Base-by-base conservation (phyloP, 2,329 filamentous ascomycete genomes). In the Penicillium sclerotiorum region DNA sequence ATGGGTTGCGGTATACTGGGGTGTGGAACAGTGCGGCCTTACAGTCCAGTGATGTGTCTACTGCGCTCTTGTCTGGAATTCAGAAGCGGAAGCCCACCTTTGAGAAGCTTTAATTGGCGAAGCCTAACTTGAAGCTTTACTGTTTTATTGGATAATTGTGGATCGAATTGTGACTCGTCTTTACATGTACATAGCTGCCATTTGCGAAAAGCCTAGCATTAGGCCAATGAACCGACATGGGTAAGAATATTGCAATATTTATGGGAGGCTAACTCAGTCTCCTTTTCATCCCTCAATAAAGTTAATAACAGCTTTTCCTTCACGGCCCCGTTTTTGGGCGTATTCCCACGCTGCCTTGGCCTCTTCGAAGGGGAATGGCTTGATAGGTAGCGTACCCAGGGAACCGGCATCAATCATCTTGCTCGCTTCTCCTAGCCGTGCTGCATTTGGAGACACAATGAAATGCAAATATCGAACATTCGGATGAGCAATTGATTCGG, bases 21-120 rank as follows among this genome's bases (percentile, higher is more conserved):
- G 80, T 94, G 1, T 96, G 92, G 93, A 97, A 97, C 66, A 82
- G 84, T 60, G 88, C 85, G 2, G 88, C 89, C 64, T 67, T 96
- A 61, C 92, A 96, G 76, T 88, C 89, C 6, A 76, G 78, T 45
- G 93, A 97, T 76, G 80, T 96, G 36, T 75, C 83, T 64, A 76
- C 80, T 51, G 90, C 92, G 1, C 77, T 96, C 67, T 66, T 88
- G 67, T 89, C 88, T 32, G 88, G 88, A 8, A 68, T 96, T 56
- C 80, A 88, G 71, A 95, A 88, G 80, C 86, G 79, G 58, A 92
- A 83, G 66, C 87, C 90, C 11, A 88, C 77, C 15, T 97, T 95
- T 75, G 86, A 86, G 69, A 97, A 96, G 76, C 73, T 96, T 63
- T 96, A 64, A 60, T 36, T 9, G 18, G n/a, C n/a, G n/a, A n/a